Conservation (phyloP, 257 asterid species). For the Solanum pennellii region DNA sequence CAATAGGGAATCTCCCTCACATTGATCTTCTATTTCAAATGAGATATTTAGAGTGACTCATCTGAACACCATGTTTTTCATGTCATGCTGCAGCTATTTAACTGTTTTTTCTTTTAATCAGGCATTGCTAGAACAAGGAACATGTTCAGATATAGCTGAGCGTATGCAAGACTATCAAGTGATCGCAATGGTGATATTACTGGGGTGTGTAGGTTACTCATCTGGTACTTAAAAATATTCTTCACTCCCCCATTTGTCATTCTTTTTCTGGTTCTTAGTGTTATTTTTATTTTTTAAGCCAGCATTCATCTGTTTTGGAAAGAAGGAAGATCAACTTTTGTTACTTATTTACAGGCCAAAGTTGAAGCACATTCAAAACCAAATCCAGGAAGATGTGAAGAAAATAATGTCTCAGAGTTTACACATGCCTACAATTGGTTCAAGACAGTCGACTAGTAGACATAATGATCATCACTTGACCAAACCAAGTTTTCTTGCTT, state of each 20-base stretch:
- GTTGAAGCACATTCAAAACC: slow-evolving; percentile 52
- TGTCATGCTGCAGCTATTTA: slow-evolving; percentile 1
- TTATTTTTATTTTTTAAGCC: neutral
- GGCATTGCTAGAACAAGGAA: slow-evolving; percentile 63
- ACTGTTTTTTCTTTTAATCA: slow-evolving; percentile 10
- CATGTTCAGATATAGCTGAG: slow-evolving; percentile 35
- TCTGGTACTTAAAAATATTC: neutral
- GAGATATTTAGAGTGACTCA: neutral
- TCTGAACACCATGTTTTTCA: neutral
- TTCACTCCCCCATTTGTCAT: neutral
- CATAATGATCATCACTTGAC: neutral
- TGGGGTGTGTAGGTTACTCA: slow-evolving; percentile 44
- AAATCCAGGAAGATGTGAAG: slow-evolving; percentile 80
- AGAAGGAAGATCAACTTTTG: neutral
- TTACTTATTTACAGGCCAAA: slow-evolving; percentile 50
- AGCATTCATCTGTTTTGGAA: neutral
- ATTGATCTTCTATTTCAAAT: neutral
- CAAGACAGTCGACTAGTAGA: slow-evolving; percentile 6
- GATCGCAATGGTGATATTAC: slow-evolving; percentile 68
- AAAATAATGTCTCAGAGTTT: slow-evolving; percentile 69
- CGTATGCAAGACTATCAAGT: slow-evolving; percentile 76
- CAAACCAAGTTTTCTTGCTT: slow-evolving; percentile 63
- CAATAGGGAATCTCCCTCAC: neutral
- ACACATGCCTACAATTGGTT: slow-evolving; percentile 34
- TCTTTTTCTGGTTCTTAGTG: neutral